phyloP scores from a whole-genome alignment of 2,329 filamentous ascomycete species.

The Leptoxyphium fumago region DNA sequence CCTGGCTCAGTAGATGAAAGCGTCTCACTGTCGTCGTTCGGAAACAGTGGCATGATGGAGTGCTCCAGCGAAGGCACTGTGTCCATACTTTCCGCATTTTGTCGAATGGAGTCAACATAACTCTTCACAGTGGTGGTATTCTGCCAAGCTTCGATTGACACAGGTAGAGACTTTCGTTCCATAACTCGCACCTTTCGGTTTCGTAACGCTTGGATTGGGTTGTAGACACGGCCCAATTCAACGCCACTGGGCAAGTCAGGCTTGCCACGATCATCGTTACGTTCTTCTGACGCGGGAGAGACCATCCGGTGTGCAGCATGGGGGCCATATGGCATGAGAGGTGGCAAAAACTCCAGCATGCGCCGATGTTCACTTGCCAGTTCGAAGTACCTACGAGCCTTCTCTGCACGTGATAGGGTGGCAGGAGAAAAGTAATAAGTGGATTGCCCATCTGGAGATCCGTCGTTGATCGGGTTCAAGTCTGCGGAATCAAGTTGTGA shows the following conservation, averaged over 20 bases:
- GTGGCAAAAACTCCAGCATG: slow-evolving; percentile 63
- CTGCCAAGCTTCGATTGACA: slow-evolving; percentile 61
- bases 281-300: slow-evolving; percentile 9
- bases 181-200: slow-evolving; percentile 76
- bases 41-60: slow-evolving; percentile 14
- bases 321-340: slow-evolving; percentile 40
- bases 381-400: slow-evolving; percentile 73
- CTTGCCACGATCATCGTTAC: not conserved
- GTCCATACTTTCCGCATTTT: slow-evolving; percentile 24
- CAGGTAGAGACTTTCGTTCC: slow-evolving; percentile 59
- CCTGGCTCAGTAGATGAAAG: slow-evolving; percentile 1
- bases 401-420: slow-evolving; percentile 68
- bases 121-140: slow-evolving; percentile 55
- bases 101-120: slow-evolving; percentile 61
- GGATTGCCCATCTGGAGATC: slow-evolving; percentile 17
- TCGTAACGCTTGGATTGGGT: slow-evolving; percentile 82
- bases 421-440: slow-evolving; percentile 60
- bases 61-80: slow-evolving; percentile 24
- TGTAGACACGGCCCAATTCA: slow-evolving; percentile 56
- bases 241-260: not conserved
- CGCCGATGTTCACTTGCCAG: slow-evolving; percentile 72
- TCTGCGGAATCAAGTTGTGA: slow-evolving; percentile 47
- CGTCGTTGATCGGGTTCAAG: slow-evolving; percentile 3
- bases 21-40: slow-evolving; percentile 13
- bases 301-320: slow-evolving; percentile 27